Evolutionary conservation across 768 basidiomycete genomes (phyloP), one percentile per base, ranked within the genome.

Genomic region (Polyporus arcularius): DNA sequence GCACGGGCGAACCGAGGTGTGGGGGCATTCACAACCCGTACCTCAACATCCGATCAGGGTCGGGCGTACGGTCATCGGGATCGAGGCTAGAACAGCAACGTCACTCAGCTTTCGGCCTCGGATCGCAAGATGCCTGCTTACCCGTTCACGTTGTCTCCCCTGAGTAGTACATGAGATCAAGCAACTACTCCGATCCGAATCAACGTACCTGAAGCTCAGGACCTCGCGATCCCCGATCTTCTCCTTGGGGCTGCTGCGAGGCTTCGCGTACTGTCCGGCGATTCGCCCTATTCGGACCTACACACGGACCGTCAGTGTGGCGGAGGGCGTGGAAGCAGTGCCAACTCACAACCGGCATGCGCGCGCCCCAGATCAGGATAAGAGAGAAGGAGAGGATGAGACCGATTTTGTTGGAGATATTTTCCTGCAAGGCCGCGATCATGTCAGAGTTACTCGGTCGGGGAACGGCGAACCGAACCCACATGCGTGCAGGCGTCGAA

Each of bases 81-180:
- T 89, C 84, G 30, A 92, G 76, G 5, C 89, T 89, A 67, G 41
- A 46, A n/a, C n/a, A 32, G 18, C 41, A 16, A 21, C 11, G 26
- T 48, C 12, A 1, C 12, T 26, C 14, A 28, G 28, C 6, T 26
- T 6, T 2, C 21, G 12, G 26, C 46, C 2, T 9, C 18, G 14
- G 21, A 21, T 45, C 42, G 12, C 16, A 18, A 11, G 16, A 16
- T 28, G 39, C 1, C 10, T 10, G 68, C 83, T 61, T 72, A 88
- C 85, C 95, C 94, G 67, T 99, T 98, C 47, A 99, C 88, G 68
- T 96, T 98, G 76, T 99, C 96, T 14, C 97, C 97, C 66, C 96
- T 94, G 69, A 9, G 28, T 14, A 16, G 15, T 35, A 6, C 2
- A 15, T 45, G n/a, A 31, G 54, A 14, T 3, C 5, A 18, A 28